These are phyloP conservation scores for Eragrostis tef DNA, from an alignment of 202 grass and related monocot species.

Conservation along the genomic window DNA sequence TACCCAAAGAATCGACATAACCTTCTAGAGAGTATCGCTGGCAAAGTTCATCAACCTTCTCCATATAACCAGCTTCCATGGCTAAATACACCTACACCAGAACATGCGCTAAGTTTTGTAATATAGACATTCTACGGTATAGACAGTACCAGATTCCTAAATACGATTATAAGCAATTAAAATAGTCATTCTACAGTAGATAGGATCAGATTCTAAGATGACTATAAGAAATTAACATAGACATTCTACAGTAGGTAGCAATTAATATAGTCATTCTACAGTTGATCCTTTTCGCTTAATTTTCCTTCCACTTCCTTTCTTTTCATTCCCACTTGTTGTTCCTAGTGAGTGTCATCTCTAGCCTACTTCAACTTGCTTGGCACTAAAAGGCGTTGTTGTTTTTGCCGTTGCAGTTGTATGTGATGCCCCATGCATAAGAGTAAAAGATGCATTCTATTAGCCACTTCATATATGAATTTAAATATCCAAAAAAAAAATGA, in stretches of 20 bases:
- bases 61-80: conserved; percentile 94
- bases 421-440: conserved; percentile 9
- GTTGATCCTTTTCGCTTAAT: background rate
- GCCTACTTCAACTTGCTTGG: background rate
- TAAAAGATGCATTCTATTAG: background rate
- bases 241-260: background rate
- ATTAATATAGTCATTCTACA: too few relatives aligned
- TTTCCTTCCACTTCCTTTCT: background rate
- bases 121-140: background rate
- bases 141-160: background rate
- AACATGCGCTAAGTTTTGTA: conserved; percentile 13
- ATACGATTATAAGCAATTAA: background rate
- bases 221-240: background rate
- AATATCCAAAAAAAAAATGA: too few relatives aligned
- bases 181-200: background rate
- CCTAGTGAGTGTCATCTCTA: background rate
- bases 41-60: conserved; percentile 91
- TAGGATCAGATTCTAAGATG: background rate
- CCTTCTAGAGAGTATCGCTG: conserved; percentile 81
- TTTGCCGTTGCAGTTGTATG: background rate
- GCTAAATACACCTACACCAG: conserved; percentile 78
- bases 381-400: background rate
- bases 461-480: conserved; percentile 16
- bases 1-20: conserved; percentile 82
- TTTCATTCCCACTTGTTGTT: background rate